Evolutionary conservation across 2,329 filamentous ascomycete genomes (phyloP).

Genomic region (Xylaria sp.): DNA sequence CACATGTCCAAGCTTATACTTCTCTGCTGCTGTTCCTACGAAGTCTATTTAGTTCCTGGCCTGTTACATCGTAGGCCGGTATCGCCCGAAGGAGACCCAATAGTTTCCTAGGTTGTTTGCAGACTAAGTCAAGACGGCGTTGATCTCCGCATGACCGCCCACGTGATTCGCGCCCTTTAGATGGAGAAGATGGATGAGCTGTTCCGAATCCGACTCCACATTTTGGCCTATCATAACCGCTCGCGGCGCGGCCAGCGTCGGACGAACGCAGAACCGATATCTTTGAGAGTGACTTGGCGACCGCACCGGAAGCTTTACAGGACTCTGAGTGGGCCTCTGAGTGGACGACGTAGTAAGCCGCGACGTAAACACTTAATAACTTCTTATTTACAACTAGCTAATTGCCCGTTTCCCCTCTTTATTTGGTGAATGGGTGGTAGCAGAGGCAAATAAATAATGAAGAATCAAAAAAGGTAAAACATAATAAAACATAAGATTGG

Average conservation of each 20-base stretch:
- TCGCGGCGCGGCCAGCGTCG: not conserved
- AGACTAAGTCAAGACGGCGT: conserved; percentile 10
- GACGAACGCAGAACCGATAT: not conserved
- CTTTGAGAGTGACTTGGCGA: not conserved
- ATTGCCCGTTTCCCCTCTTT: no score
- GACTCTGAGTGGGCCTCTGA: not conserved
- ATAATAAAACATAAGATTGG: not conserved
- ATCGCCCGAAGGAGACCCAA: conserved; percentile 19
- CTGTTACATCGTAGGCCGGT: conserved; percentile 8
- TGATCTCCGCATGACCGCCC: conserved; percentile 14
- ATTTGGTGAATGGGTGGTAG: no score
- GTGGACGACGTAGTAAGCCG: not conserved
- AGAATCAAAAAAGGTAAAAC: not conserved
- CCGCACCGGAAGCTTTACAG: not conserved
- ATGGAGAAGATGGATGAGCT: not conserved
- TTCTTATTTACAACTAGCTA: no score
- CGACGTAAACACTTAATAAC: not conserved
- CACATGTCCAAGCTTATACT: conserved; percentile 1
- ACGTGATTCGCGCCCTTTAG: conserved; percentile 12
- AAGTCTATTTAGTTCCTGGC: not conserved
- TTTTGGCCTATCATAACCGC: not conserved
- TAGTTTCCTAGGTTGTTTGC: not conserved
- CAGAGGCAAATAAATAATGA: no score
- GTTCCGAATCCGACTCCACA: not conserved
- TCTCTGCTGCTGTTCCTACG: not conserved